phyloP scores from a whole-genome alignment of 2,329 filamentous ascomycete genomes.

The Raffaelea deltoideospora region DNA sequence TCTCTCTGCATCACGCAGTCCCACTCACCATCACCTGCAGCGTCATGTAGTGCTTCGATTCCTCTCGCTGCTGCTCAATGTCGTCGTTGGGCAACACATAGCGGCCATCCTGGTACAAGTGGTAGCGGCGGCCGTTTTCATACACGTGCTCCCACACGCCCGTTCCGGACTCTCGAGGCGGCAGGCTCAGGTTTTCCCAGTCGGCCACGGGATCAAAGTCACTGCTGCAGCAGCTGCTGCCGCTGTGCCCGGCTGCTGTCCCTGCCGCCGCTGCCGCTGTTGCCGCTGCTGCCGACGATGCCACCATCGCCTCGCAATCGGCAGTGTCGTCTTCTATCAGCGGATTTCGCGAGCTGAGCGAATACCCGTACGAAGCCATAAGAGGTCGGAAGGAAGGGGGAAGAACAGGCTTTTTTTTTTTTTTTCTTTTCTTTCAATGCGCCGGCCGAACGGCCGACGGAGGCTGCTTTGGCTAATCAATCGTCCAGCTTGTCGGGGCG shows the following conservation, averaged over 20 bases:
- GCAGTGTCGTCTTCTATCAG: no score
- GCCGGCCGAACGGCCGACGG: no score
- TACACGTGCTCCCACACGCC: slow-evolving; percentile 9
- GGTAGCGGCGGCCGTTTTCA: slow-evolving; percentile 18
- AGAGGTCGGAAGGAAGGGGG: neutral
- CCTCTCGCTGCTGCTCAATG: slow-evolving; percentile 28
- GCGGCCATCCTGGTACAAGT: slow-evolving; percentile 25
- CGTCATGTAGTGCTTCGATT: slow-evolving; percentile 29
- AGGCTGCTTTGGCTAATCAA: no score
- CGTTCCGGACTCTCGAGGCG: slow-evolving; percentile 1
- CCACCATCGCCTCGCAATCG: no score
- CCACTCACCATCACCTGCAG: slow-evolving; percentile 24
- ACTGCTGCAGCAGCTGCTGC: neutral
- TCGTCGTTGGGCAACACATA: slow-evolving; percentile 33
- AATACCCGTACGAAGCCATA: no score
- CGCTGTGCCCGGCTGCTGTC: no score
- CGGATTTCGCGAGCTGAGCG: no score
- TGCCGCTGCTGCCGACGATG: no score
- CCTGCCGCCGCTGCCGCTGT: no score
- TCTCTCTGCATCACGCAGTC: no score
- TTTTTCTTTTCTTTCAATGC: neutral
- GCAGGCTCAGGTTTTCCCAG: slow-evolving; percentile 6
- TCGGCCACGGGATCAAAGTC: slow-evolving; percentile 6
- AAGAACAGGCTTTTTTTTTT: neutral
- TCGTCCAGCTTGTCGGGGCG: no score